Evolutionary conservation across 1,284 basidiomycete species (phyloP), one percentile per base, ranked within the genome.

Genomic region (Puccinia novopanici): DNA sequence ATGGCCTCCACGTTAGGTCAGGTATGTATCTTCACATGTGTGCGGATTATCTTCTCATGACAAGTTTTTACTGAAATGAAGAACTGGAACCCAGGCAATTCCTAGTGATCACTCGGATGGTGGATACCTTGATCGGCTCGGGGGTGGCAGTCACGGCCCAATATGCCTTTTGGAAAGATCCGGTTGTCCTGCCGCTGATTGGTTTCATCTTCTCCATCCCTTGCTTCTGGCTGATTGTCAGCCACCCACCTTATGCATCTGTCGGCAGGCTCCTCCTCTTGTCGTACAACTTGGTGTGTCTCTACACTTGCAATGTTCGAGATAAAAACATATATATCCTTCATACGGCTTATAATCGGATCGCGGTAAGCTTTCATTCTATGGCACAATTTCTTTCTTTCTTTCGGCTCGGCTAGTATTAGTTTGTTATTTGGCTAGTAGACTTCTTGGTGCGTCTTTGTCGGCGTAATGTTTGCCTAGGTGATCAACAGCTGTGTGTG

Each of bases 201-300:
- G 77, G 77, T 0, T 79, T 79, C 27, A 13, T 37, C 2, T 79
- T 54, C 48, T 79, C 77, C 4, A 22, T 79, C 12, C 77, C 77
- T 5, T 79, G 77, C 27, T 79, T 71, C 50, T 79, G 68, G 67
- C 30, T 79, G 22, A 79, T 79, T 12, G 68, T 79, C 57, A 50
- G 34, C 22, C 34, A 57, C 24, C 77, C 77, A 3, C 22, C 67
- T 81, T 93, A 92, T 83, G 90, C 91, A 13, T 90, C 92, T 57
- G 90, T 92, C 0, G 91, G 92, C 2, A 89, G 95, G 37, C 95
- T 97, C 86, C 91, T 94, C n/a, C 88, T 97, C 40, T 87, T 95
- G 71, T 83, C 92, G 4, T 94, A 96, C 87, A 98, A 98, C 84
- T 86, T 98, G 82, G 95, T 93, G 0, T 95, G 93, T 84, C 88